Base-by-base conservation (phyloP, 176 grass and related monocot genomes). In the Aegilops sharonensis region DNA sequence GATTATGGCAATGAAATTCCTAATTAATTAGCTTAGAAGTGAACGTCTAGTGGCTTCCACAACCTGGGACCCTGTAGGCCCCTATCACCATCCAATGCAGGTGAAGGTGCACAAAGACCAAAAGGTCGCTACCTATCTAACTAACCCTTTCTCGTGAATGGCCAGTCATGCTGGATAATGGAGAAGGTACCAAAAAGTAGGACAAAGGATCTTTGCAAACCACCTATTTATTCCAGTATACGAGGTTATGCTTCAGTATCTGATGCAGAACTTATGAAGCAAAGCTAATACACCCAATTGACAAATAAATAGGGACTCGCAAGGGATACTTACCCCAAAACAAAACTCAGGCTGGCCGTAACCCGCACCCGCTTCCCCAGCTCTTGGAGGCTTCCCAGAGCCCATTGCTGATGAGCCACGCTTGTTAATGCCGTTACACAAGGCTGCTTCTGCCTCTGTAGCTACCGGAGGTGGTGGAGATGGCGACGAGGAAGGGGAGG, bases 371-470 rank as follows among this genome's bases (percentile, higher is more conserved):
- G 48, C 69, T 67, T 89, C 90, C 24, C 78, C 91, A 29, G 89
- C 64, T 56, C 80, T 91, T 39, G 89, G 80, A 43, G 87, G 83
- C 64, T 88, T 95, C 12, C 72, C 50, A 15, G 85, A 81, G 84
- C 89, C 88, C 88, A 93, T 90, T 66, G 89, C 95, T 30, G 92
- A 89, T 34, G 85, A 91, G 42, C 85, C 87, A 47, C 93, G 85
- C 76, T 98, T 98, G 70, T 98, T 90, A 48, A 75, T 79, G 25
- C 82, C 87, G 9, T 82, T 89, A 40, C 83, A 83, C 42, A 74
- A 86, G 47, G 81, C 72, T 45, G 81, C 72, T 68, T 85, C 62
- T 15, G 76, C 69, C 69, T 86, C 80, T 21, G 69, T 83, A 65
- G 64, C 47, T 79, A 78, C 34, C 8, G 63, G 83, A 89, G 78